Conservation (phyloP, 805 yeast genomes). For the Citeromyces matritensis region DNA sequence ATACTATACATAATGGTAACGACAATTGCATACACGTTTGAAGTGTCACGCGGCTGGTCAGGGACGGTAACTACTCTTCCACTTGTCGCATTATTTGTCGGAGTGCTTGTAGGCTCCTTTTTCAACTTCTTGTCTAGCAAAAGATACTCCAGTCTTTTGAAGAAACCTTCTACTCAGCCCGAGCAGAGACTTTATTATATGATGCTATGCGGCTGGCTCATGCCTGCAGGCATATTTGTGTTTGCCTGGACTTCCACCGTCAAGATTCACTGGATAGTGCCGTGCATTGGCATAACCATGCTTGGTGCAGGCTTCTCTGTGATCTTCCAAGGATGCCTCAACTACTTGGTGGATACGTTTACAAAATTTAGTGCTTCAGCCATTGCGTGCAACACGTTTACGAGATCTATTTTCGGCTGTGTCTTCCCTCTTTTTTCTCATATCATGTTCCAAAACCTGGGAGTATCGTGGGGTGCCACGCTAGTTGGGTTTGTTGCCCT, state of each 20-base stretch:
- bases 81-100: conserved; percentile 11
- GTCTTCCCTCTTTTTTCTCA: conserved; percentile 45
- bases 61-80: conserved; percentile 17
- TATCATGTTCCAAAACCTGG: conserved; percentile 32
- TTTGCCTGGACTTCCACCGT: conserved; percentile 58
- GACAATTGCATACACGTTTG: conserved; percentile 22
- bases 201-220: conserved; percentile 34
- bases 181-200: conserved; percentile 43
- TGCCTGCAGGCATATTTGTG: conserved; percentile 40
- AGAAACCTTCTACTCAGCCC: conserved; percentile 33
- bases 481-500: conserved; percentile 36
- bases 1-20: conserved; percentile 28
- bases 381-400: conserved; percentile 46
- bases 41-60: conserved; percentile 12
- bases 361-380: conserved; percentile 46
- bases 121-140: conserved; percentile 9
- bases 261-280: conserved; percentile 41
- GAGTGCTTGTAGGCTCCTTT: neutral
- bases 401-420: conserved; percentile 44
- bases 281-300: conserved; percentile 11
- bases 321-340: conserved; percentile 43
- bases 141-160: neutral
- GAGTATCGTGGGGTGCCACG: conserved; percentile 39
- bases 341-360: conserved; percentile 48
- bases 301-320: conserved; percentile 38